Conservation (phyloP, 2,329 filamentous ascomycete genomes). For the Xylariaceae sp. region DNA sequence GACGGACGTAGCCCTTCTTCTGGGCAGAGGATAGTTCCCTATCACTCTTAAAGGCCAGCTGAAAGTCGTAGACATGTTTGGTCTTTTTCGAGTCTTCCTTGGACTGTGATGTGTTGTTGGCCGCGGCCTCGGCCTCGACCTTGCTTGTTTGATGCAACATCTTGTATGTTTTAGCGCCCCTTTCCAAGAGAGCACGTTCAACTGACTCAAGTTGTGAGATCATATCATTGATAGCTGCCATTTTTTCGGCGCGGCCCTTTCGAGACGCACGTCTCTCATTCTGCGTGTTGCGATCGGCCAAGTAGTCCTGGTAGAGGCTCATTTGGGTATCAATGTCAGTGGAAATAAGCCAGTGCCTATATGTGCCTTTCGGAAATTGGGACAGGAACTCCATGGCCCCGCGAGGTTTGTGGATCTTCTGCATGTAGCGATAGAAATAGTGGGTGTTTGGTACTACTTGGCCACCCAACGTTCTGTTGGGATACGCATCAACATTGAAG, state of each 20-base stretch:
- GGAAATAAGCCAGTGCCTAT: conserved; percentile 51
- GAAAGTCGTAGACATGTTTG: conserved; percentile 39
- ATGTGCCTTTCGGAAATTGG: conserved; percentile 49
- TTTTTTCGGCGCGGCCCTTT: conserved; percentile 46
- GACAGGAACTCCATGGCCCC: conserved; percentile 49
- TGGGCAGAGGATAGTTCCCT: conserved; percentile 52
- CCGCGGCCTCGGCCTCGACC: conserved; percentile 42
- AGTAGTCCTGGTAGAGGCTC: conserved; percentile 31
- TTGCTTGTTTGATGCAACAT: conserved; percentile 48
- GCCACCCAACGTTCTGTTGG: conserved; percentile 16
- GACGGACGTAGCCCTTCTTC: conserved; percentile 54
- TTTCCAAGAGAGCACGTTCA: conserved; percentile 48
- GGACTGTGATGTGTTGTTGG: conserved; percentile 27
- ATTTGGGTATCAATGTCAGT: conserved; percentile 35
- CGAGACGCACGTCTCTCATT: conserved; percentile 30
- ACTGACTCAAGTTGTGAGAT: conserved; percentile 50
- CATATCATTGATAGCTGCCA: conserved; percentile 46
- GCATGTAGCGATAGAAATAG: too few species aligned
- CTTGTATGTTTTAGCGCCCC: conserved; percentile 60
- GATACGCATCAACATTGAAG: conserved; percentile 36
- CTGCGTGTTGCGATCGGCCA: conserved; percentile 34
- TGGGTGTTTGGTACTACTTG: too few species aligned
- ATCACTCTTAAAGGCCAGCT: conserved; percentile 48
- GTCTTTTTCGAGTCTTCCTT: conserved; percentile 15
- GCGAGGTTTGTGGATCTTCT: conserved; percentile 26